phyloP scores from a whole-genome alignment of 2,329 filamentous ascomycete species.

The Penicillium sp. region DNA sequence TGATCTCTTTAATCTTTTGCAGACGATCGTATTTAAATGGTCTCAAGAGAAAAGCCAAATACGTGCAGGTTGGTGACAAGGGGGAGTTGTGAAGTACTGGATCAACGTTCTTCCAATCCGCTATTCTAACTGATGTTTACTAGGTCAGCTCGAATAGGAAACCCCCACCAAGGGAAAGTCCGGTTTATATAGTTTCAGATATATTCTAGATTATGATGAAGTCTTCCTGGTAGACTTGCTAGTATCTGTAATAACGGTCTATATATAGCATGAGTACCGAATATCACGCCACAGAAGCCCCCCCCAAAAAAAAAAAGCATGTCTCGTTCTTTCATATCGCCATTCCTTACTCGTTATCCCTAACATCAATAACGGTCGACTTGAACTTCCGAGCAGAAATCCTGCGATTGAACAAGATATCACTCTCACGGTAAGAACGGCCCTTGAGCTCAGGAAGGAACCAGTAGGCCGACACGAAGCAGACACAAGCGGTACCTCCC shows the following conservation, averaged over 20 bases:
- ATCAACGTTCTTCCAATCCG: too few species aligned
- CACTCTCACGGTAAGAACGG: constrained; percentile 46
- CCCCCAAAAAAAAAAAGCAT: not conserved
- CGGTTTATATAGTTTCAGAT: too few species aligned
- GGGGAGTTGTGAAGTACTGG: too few species aligned
- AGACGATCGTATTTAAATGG: too few species aligned
- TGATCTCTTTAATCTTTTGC: too few species aligned
- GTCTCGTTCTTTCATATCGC: not conserved
- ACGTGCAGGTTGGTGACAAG: too few species aligned
- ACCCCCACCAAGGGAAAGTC: too few species aligned
- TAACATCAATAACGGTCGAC: constrained; percentile 43
- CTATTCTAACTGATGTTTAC: too few species aligned
- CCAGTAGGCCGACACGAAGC: constrained; percentile 44
- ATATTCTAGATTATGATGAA: not conserved
- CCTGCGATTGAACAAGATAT: constrained; percentile 47
- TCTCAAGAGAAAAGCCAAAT: too few species aligned
- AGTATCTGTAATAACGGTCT: not conserved
- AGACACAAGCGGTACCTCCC: constrained; percentile 44
- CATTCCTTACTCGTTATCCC: constrained; percentile 39
- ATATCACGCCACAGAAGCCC: too few species aligned
- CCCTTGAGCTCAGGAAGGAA: constrained; percentile 47
- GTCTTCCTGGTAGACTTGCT: not conserved
- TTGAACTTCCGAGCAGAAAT: constrained; percentile 46
- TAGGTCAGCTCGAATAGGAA: too few species aligned
- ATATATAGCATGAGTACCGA: not conserved